Conservation (phyloP, 2,329 filamentous ascomycete genomes). For the Penicillium sp. region DNA sequence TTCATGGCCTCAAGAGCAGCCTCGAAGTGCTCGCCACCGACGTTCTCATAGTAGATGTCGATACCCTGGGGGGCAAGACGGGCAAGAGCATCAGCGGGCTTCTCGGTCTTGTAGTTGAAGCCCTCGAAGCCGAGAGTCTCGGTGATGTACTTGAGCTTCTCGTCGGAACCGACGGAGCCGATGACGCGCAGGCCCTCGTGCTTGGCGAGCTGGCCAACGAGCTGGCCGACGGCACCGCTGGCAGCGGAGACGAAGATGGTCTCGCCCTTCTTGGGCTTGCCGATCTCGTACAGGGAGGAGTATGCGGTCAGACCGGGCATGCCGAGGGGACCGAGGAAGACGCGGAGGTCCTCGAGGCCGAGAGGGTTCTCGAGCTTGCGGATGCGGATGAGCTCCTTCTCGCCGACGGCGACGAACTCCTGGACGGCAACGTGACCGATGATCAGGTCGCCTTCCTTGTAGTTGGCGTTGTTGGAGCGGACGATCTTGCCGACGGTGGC, state of each 20-base stretch:
- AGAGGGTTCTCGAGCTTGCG: conserved; percentile 67
- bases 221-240: conserved; percentile 77
- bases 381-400: conserved; percentile 47
- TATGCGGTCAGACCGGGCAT: conserved; percentile 80
- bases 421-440: conserved; percentile 61
- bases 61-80: conserved; percentile 75
- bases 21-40: conserved; percentile 73
- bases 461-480: conserved; percentile 66
- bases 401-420: conserved; percentile 66
- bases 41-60: conserved; percentile 83
- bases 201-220: conserved; percentile 84
- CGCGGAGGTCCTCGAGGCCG: conserved; percentile 49
- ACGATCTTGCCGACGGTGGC: conserved; percentile 67
- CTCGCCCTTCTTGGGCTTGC: conserved; percentile 73
- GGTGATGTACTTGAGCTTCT: conserved; percentile 74
- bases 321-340: conserved; percentile 75
- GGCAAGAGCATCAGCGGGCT: conserved; percentile 65
- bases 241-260: conserved; percentile 82
- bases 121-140: conserved; percentile 72
- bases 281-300: conserved; percentile 73
- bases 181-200: conserved; percentile 77
- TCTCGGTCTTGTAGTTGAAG: conserved; percentile 89
- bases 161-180: conserved; percentile 76
- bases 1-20: conserved; percentile 68
- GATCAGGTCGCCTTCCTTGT: conserved; percentile 69